phyloP scores from a whole-genome alignment of 148 eudicot species.

The Salicornia ramosissima region DNA sequence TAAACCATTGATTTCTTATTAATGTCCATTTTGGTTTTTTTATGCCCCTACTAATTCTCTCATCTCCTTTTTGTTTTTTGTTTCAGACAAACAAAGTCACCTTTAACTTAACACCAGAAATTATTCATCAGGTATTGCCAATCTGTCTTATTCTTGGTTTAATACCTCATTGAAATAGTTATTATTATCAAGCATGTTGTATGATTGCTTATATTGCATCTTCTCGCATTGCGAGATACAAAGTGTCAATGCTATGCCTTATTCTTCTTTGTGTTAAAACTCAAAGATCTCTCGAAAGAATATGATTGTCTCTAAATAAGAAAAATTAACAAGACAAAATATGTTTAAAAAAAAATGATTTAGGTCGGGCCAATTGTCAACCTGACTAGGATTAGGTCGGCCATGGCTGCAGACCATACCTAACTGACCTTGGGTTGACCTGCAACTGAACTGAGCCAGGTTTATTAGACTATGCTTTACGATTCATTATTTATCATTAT shows the following conservation, averaged over 20 bases:
- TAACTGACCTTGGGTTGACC: neutral
- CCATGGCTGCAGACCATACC: neutral
- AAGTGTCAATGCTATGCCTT: neutral
- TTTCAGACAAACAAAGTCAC: constrained; percentile 92
- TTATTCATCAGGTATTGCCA: constrained; percentile 79
- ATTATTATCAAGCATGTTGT: too few species aligned
- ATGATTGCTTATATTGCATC: too few species aligned
- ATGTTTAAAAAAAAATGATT: neutral
- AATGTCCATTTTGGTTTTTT: constrained; percentile 1
- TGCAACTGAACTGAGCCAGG: neutral
- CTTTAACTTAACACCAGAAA: constrained; percentile 85
- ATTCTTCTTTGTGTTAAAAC: neutral
- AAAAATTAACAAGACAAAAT: too few species aligned
- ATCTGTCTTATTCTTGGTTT: neutral
- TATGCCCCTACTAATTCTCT: constrained; percentile 3
- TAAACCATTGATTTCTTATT: neutral
- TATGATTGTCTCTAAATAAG: neutral
- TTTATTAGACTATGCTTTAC: too few species aligned
- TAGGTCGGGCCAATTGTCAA: neutral
- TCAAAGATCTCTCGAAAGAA: neutral
- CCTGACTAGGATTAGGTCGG: neutral
- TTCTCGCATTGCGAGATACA: neutral
- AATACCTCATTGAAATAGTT: neutral
- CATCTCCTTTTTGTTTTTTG: constrained; percentile 8
- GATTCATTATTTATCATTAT: too few species aligned